Conservation (phyloP, 2,329 filamentous ascomycete genomes). For the Grosmannia serpens region DNA sequence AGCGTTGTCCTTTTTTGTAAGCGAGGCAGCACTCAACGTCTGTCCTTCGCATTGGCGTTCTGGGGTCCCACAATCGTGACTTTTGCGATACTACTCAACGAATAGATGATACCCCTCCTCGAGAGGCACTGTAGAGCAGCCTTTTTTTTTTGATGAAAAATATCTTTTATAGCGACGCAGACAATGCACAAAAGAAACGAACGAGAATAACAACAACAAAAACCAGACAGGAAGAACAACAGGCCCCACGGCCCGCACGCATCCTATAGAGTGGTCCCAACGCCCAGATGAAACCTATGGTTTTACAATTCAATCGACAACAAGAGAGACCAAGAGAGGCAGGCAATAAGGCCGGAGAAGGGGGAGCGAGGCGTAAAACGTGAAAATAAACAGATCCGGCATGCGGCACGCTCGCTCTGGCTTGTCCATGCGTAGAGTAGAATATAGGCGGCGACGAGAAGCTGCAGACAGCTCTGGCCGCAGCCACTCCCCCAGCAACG, state of each 20-base stretch:
- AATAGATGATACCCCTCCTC: not conserved
- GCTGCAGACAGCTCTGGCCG: too few species aligned
- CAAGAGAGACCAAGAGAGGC: not conserved
- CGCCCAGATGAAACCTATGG: slow-evolving; percentile 8
- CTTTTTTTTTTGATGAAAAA: too few species aligned
- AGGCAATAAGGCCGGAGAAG: too few species aligned
- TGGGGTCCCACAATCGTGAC: not conserved
- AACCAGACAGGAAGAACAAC: not conserved
- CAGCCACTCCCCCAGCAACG: too few species aligned
- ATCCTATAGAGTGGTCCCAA: slow-evolving; percentile 5
- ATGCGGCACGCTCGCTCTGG: not conserved
- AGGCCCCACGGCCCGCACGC: not conserved
- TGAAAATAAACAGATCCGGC: not conserved
- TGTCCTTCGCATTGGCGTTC: not conserved
- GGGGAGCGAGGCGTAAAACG: not conserved
- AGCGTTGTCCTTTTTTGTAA: not conserved
- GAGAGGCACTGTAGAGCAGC: not conserved
- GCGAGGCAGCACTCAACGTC: slow-evolving; percentile 7
- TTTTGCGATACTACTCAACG: not conserved
- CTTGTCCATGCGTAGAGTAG: too few species aligned
- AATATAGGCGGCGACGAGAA: too few species aligned
- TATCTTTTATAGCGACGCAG: not conserved
- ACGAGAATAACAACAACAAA: not conserved
- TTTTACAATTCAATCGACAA: slow-evolving; percentile 2
- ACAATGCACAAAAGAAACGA: not conserved